Evolutionary conservation across 2,329 filamentous ascomycete genomes (phyloP).

Genomic region (Fusarium robinianum): DNA sequence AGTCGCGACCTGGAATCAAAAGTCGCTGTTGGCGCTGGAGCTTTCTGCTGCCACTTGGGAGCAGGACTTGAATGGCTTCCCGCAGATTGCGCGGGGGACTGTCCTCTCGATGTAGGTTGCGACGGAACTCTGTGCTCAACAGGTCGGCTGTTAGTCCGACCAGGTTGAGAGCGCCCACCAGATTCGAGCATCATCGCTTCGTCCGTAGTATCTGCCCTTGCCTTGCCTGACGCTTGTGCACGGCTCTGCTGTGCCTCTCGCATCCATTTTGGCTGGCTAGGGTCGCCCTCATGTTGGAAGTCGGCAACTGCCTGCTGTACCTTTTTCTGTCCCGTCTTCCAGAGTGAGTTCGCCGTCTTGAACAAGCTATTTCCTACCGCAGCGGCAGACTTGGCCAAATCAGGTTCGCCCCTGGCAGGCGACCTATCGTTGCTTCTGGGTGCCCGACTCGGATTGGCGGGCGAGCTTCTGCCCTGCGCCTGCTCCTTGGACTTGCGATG

Average conservation of each 20-base stretch:
- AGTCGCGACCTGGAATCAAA: slow-evolving; percentile 58
- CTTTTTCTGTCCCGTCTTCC: slow-evolving; percentile 93
- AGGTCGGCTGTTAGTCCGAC: slow-evolving; percentile 35
- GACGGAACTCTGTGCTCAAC: slow-evolving; percentile 35
- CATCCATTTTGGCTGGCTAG: slow-evolving; percentile 95
- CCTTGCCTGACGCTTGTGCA: slow-evolving; percentile 40
- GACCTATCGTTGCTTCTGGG: slow-evolving; percentile 56
- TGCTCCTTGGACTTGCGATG: slow-evolving; percentile 82
- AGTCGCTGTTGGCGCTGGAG: slow-evolving; percentile 43
- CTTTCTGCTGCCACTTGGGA: slow-evolving; percentile 64
- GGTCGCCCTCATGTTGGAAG: slow-evolving; percentile 72
- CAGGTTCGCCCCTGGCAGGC: slow-evolving; percentile 63
- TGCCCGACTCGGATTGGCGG: slow-evolving; percentile 42
- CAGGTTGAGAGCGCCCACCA: slow-evolving; percentile 58
- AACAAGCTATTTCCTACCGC: slow-evolving; percentile 82
- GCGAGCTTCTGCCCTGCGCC: slow-evolving; percentile 56
- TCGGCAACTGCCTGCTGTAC: slow-evolving; percentile 91
- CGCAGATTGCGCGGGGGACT: slow-evolving; percentile 54
- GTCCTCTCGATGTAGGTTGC: slow-evolving; percentile 49
- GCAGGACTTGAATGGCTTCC: slow-evolving; percentile 51
- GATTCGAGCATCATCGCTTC: slow-evolving; percentile 81
- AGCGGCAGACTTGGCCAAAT: slow-evolving; percentile 79
- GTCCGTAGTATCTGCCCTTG: slow-evolving; percentile 57
- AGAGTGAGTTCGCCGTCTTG: slow-evolving; percentile 92
- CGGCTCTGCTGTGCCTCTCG: slow-evolving; percentile 65